Evolutionary conservation across 1,284 basidiomycete species (phyloP).

Genomic region (Anthracocystis panici-leucophaei): DNA sequence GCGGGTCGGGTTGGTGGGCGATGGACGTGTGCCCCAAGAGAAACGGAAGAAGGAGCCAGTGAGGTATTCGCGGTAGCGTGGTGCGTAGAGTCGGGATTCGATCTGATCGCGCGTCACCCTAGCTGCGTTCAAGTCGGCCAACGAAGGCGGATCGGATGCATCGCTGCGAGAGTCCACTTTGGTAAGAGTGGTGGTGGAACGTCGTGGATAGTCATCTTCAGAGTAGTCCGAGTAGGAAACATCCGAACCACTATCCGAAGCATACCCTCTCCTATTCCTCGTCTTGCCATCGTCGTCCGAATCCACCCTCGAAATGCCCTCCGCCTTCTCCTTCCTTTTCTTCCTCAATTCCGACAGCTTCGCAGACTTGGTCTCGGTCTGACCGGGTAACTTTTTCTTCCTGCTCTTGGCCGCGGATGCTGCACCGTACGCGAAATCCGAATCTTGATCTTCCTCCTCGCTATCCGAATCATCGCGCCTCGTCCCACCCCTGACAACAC

Average conservation of each 20-base stretch:
- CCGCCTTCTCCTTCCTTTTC: slow-evolving; percentile 51
- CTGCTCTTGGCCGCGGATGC: slow-evolving; percentile 82
- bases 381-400: slow-evolving; percentile 77
- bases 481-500: slow-evolving; percentile 17
- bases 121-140: slow-evolving; percentile 75
- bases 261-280: slow-evolving; percentile 21
- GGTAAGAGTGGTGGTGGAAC: not conserved
- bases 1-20: slow-evolving; percentile 73
- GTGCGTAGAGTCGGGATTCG: slow-evolving; percentile 76
- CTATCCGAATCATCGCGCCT: slow-evolving; percentile 25
- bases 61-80: slow-evolving; percentile 83
- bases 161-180: slow-evolving; percentile 22
- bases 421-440: slow-evolving; percentile 68
- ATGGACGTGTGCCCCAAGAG: slow-evolving; percentile 63
- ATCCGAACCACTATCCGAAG: slow-evolving; percentile 6
- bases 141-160: slow-evolving; percentile 73
- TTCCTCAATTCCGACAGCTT: slow-evolving; percentile 58
- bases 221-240: slow-evolving; percentile 36
- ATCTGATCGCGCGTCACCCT: slow-evolving; percentile 77
- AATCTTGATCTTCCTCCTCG: slow-evolving; percentile 76
- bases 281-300: slow-evolving; percentile 43
- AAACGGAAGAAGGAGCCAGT: slow-evolving; percentile 74
- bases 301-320: slow-evolving; percentile 23
- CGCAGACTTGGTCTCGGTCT: slow-evolving; percentile 54
- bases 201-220: slow-evolving; percentile 46